These are phyloP conservation scores for Wallacemonas rigidus DNA, from an alignment of 208 protist genomes.

Conservation along the genomic window DNA sequence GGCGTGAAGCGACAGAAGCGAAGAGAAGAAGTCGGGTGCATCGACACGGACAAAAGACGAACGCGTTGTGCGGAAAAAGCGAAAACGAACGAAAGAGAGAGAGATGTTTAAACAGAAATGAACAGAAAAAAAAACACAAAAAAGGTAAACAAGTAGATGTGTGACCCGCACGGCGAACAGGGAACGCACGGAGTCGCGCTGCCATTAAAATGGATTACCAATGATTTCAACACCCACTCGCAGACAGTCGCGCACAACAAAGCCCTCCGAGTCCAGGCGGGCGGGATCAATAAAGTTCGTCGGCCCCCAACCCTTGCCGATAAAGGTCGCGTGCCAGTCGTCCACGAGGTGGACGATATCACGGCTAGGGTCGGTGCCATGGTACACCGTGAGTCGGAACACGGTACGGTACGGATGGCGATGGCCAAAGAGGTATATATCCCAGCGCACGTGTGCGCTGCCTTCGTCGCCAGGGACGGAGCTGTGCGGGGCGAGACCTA, in stretches of 20 bases:
- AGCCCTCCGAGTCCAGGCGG: constrained; percentile 30
- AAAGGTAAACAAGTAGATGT: neutral
- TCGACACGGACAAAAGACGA: too few relatives aligned
- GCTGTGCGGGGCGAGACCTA: constrained; percentile 36
- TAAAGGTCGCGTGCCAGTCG: constrained; percentile 44
- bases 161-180: neutral
- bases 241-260: constrained; percentile 34
- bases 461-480: neutral
- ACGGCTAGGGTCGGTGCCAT: constrained; percentile 27
- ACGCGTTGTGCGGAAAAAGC: neutral
- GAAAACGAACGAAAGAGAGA: neutral
- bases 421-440: constrained; percentile 49
- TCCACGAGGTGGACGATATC: constrained; percentile 43
- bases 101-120: neutral
- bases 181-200: neutral
- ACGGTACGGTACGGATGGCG: constrained; percentile 38
- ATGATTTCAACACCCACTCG: constrained; percentile 42
- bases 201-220: constrained; percentile 27
- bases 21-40: too few relatives aligned
- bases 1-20: too few relatives aligned
- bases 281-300: constrained; percentile 40
- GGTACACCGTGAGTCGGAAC: constrained; percentile 44
- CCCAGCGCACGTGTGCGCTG: constrained; percentile 17
- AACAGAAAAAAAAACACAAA: neutral
- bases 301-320: constrained; percentile 54